phyloP scores from a whole-genome alignment of 495 filamentous ascomycete species.

The Penicillium odoratum region DNA sequence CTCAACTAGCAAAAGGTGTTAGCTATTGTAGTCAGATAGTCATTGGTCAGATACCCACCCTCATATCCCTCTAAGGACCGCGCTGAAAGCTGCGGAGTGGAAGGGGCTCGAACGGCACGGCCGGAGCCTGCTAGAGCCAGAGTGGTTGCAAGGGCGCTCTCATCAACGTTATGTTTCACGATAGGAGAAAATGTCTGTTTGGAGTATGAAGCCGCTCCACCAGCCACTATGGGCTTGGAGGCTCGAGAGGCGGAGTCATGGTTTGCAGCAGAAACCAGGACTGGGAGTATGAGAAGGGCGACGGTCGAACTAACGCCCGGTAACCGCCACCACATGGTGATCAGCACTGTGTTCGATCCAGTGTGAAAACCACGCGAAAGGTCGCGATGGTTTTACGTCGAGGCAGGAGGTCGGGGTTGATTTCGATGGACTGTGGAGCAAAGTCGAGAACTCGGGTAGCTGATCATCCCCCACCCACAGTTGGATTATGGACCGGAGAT shows the following conservation, averaged over 20 bases:
- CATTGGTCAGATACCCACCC: constrained; percentile 14
- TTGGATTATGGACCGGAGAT: not conserved
- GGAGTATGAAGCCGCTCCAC: constrained; percentile 18
- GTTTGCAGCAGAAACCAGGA: constrained; percentile 52
- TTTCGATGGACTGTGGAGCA: constrained; percentile 23
- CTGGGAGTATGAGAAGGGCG: constrained; percentile 45
- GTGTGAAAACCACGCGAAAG: not conserved
- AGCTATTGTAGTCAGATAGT: no score
- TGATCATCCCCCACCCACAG: constrained; percentile 28
- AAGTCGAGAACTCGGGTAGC: constrained; percentile 24
- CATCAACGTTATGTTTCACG: constrained; percentile 63
- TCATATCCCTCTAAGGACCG: constrained; percentile 98
- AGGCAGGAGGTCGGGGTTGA: not conserved
- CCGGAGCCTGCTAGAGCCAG: constrained; percentile 80
- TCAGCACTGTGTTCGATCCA: constrained; percentile 21
- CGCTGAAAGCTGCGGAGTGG: constrained; percentile 80
- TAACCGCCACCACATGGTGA: constrained; percentile 52
- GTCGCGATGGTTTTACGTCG: constrained; percentile 7
- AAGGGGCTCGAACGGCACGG: constrained; percentile 80
- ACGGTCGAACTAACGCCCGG: constrained; percentile 48
- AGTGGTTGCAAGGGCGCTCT: constrained; percentile 92
- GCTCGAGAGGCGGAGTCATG: constrained; percentile 35
- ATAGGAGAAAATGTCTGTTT: constrained; percentile 27
- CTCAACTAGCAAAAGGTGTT: constrained; percentile 59
- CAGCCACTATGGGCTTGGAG: constrained; percentile 33